Evolutionary conservation across 108 stramenopile genomes (phyloP).

Genomic region (Skeletonema menzelii): DNA sequence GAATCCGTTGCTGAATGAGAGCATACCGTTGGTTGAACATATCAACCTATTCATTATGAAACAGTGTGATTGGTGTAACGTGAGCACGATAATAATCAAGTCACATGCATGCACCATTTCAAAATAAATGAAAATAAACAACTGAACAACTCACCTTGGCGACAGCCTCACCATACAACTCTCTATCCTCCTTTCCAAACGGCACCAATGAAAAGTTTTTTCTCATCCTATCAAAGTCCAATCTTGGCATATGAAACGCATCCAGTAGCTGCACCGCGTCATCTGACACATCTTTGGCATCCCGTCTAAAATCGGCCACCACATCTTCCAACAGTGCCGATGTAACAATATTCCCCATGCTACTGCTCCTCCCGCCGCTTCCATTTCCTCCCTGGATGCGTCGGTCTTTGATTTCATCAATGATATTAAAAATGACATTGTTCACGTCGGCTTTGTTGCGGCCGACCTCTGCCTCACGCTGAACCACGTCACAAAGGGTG

Average conservation of each 20-base stretch:
- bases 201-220: conserved; percentile 20
- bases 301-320: conserved; percentile 37
- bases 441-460: not conserved
- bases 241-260: conserved; percentile 23
- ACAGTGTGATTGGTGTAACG: conserved; percentile 18
- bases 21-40: conserved; percentile 79
- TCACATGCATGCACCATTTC: conserved; percentile 46
- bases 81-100: conserved; percentile 15
- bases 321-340: conserved; percentile 45
- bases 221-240: conserved; percentile 41
- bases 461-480: conserved; percentile 18
- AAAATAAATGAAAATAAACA: conserved; percentile 43
- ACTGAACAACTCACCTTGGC: conserved; percentile 28
- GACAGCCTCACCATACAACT: conserved; percentile 31
- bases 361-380: not conserved
- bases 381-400: conserved; percentile 8
- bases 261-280: conserved; percentile 39
- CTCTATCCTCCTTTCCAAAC: conserved; percentile 3
- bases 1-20: conserved; percentile 75
- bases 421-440: conserved; percentile 28
- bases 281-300: conserved; percentile 37
- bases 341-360: conserved; percentile 38
- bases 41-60: conserved; percentile 30
- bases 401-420: conserved; percentile 48
- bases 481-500: conserved; percentile 49